A percentile compares a stretch with the other conserved stretches of the same genome.
Conservation (phyloP, 164 flowering plant genomes). For the Litsea cubeba region DNA sequence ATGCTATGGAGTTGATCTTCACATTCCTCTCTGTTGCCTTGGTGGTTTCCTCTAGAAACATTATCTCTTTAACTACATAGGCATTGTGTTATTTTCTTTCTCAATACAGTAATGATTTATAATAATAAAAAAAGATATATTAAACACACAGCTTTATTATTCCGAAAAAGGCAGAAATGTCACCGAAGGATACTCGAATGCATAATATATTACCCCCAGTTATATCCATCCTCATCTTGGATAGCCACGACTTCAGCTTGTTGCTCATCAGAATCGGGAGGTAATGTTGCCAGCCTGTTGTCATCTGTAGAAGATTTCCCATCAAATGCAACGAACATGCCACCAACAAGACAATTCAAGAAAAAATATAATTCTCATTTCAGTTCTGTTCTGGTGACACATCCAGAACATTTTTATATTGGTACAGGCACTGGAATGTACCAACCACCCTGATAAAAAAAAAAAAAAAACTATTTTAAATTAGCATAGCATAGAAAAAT, state of each 20-base stretch:
- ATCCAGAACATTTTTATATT: no score
- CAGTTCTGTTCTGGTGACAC: background rate
- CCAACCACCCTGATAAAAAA: background rate
- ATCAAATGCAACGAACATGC: background rate
- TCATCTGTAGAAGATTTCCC: slow-evolving; percentile 38
- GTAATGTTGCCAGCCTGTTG: slow-evolving; percentile 47
- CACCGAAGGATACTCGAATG: background rate
- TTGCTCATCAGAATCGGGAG: slow-evolving; percentile 88
- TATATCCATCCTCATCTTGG: slow-evolving; percentile 81
- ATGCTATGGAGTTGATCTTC: no score
- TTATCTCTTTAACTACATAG: no score
- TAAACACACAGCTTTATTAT: background rate
- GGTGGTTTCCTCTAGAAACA: no score
- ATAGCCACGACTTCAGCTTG: slow-evolving; percentile 70
- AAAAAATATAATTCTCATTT: no score
- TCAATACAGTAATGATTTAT: no score
- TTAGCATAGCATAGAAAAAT: no score
- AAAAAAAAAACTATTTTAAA: no score
- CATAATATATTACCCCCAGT: slow-evolving; percentile 73
- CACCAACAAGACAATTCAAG: background rate
- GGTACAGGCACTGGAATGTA: background rate
- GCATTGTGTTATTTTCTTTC: no score
- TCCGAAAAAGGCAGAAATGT: background rate
- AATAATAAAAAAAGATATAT: no score
- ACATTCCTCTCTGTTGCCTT: no score